phyloP scores from a whole-genome alignment of 1,139 yeast genomes.

The Blastobotrys raffinosifermentans region DNA sequence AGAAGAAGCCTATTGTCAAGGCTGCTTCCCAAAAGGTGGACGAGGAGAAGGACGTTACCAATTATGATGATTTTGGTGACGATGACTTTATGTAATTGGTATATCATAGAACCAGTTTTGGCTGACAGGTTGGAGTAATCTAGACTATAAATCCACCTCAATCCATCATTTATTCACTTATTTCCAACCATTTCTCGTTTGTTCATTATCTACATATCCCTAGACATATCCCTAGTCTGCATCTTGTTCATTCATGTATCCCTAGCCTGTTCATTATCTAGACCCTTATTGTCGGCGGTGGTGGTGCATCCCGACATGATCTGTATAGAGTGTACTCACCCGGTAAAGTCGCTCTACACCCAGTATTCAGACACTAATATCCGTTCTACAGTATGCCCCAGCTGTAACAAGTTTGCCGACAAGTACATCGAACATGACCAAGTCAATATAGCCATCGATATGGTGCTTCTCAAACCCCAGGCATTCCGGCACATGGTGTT shows the following conservation, averaged over 20 bases:
- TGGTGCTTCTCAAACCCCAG: slow-evolving; percentile 74
- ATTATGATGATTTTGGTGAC: slow-evolving; percentile 52
- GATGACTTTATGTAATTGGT: slow-evolving; percentile 94
- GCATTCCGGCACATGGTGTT: slow-evolving; percentile 87
- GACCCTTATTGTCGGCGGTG: no score
- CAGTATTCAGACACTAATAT: slow-evolving; percentile 74
- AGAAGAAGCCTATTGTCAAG: slow-evolving; percentile 82
- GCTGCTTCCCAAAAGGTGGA: slow-evolving; percentile 77
- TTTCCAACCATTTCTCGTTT: not conserved
- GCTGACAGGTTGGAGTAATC: no score
- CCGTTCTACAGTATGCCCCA: slow-evolving; percentile 68
- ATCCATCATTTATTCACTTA: no score
- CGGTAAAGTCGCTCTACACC: slow-evolving; percentile 61
- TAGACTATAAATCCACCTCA: no score
- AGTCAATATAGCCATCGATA: slow-evolving; percentile 76
- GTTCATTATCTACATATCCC: no score
- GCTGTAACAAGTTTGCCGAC: slow-evolving; percentile 74
- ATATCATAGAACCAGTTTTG: no score
- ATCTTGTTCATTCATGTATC: no score
- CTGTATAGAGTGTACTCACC: slow-evolving; percentile 78
- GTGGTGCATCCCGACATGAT: no score
- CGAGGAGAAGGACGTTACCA: slow-evolving; percentile 58
- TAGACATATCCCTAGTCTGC: no score
- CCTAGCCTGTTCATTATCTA: no score
- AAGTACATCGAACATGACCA: slow-evolving; percentile 88